A percentile compares a stretch with the other conserved stretches of the same genome.
These are phyloP conservation scores for Bipolaris zeicola DNA, from an alignment of 2,329 filamentous ascomycete species.

Conservation along the genomic window DNA sequence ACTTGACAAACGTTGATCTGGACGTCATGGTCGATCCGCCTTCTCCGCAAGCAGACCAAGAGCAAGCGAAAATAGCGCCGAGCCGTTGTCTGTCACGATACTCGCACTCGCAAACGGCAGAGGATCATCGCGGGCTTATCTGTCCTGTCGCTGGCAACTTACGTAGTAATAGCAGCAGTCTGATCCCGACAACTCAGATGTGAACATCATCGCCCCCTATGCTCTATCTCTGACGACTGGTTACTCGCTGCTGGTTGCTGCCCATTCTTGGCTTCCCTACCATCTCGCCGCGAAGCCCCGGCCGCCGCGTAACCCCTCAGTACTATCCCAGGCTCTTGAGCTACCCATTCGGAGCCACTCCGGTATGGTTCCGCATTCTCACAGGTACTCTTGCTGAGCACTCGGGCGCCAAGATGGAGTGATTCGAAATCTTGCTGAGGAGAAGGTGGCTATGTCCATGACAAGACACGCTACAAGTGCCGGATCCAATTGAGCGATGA, in stretches of 20 bases:
- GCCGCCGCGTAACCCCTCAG: slow-evolving; percentile 4
- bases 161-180: neutral
- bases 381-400: neutral
- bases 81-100: neutral
- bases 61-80: neutral
- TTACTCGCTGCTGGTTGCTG: neutral
- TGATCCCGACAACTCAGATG: neutral
- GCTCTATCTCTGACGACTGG: neutral
- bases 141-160: neutral
- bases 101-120: neutral
- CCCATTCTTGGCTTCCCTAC: neutral
- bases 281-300: neutral
- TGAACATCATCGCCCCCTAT: neutral
- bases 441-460: slow-evolving; percentile 9
- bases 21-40: neutral
- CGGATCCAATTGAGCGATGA: slow-evolving; percentile 6
- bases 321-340: neutral
- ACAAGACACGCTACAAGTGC: slow-evolving; percentile 5
- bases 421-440: neutral
- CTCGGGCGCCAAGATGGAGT: neutral
- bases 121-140: neutral
- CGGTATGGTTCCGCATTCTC: neutral
- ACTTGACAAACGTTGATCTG: neutral
- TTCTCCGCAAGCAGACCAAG: neutral
- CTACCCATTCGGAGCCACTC: neutral